phyloP scores from a whole-genome alignment of 2,329 filamentous ascomycete species.

The Trichoderma arundinaceum region DNA sequence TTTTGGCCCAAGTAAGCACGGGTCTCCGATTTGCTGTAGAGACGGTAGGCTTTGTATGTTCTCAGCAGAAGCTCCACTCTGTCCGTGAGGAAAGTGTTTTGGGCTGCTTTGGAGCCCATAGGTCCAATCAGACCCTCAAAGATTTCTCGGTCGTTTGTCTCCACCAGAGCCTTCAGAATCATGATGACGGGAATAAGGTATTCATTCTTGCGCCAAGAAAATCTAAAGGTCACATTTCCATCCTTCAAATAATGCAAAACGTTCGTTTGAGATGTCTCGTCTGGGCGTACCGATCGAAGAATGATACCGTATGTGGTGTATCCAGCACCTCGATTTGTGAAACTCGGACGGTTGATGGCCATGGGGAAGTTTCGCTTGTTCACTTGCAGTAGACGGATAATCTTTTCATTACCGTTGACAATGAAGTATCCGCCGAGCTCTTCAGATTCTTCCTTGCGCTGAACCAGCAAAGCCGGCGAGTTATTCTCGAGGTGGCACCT shows the following conservation, averaged over 20 bases:
- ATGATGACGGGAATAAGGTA: conserved; percentile 96
- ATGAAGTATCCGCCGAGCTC: conserved; percentile 97
- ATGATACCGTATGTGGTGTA: conserved; percentile 93
- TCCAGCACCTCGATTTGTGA: conserved; percentile 81
- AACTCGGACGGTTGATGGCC: conserved; percentile 90
- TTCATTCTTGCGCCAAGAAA: conserved; percentile 97
- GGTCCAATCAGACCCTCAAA: conserved; percentile 90
- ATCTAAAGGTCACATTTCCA: conserved; percentile 94
- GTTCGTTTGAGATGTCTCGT: conserved; percentile 97
- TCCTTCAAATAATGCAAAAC: conserved; percentile 95
- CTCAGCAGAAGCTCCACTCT: conserved; percentile 89
- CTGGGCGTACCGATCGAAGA: conserved; percentile 89
- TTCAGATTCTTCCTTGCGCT: conserved; percentile 91
- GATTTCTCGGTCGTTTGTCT: conserved; percentile 96
- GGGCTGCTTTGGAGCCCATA: conserved; percentile 74
- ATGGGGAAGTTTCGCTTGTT: conserved; percentile 93
- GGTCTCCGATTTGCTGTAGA: conserved; percentile 83
- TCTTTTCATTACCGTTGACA: conserved; percentile 96
- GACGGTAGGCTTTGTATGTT: conserved; percentile 88
- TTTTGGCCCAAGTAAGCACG: conserved; percentile 87
- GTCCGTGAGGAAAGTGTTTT: conserved; percentile 93
- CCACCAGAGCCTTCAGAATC: conserved; percentile 91
- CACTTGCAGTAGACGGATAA: conserved; percentile 89
- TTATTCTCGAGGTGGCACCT: conserved; percentile 88
- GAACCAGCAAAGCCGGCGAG: conserved; percentile 80